Conservation (phyloP, 2,329 filamentous ascomycete species). For the Fusarium nelsonii region DNA sequence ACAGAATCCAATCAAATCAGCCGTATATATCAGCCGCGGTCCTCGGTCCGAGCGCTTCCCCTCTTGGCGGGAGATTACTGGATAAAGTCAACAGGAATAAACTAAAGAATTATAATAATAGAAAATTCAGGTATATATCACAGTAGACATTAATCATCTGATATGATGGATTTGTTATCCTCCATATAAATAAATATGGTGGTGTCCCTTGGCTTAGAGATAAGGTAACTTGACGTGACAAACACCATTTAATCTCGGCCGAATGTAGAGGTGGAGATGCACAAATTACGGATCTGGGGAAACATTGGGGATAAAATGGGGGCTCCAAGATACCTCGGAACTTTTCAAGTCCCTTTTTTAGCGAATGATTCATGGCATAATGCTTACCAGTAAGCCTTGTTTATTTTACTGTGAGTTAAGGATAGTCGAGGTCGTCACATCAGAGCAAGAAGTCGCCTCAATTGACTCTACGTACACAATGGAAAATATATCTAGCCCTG, state of each 20-base stretch:
- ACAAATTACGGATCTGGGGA: constrained; percentile 5
- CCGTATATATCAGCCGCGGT: constrained; percentile 23
- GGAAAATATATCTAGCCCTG: no score
- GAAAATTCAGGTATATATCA: not conserved
- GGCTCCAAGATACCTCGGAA: not conserved
- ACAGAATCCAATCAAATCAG: not conserved
- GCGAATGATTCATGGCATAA: no score
- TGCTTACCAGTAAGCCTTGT: no score
- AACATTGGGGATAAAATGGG: not conserved
- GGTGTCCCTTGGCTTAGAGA: no score
- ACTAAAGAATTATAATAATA: not conserved
- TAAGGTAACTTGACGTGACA: not conserved
- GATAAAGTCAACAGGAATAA: not conserved
- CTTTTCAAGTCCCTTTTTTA: no score
- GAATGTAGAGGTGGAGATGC: not conserved
- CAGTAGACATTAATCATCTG: no score
- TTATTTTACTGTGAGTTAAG: no score
- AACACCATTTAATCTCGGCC: not conserved
- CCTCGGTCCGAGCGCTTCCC: constrained; percentile 13
- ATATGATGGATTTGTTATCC: no score
- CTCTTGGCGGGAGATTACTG: not conserved
- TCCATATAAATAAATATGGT: no score
- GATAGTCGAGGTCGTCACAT: no score
- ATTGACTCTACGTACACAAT: no score
- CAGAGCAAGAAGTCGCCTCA: no score